These are phyloP conservation scores for Aristolochia contorta DNA, from an alignment of 164 flowering plant genomes.

Conservation along the genomic window DNA sequence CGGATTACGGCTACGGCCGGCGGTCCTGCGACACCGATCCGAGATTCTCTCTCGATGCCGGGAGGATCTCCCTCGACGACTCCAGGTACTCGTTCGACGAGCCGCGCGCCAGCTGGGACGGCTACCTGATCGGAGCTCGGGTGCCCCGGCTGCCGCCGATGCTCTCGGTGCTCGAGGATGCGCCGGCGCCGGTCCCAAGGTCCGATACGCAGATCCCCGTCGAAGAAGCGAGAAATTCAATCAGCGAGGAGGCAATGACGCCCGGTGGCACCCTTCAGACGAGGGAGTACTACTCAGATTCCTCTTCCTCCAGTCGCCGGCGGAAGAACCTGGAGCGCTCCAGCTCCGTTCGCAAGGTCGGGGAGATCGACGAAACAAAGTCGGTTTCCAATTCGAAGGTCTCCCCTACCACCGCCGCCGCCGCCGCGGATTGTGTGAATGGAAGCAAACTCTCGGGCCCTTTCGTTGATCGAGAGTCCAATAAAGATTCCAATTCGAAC, in stretches of 20 bases:
- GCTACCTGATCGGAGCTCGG: conserved; percentile 45
- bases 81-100: conserved; percentile 66
- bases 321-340: conserved; percentile 69
- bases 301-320: conserved; percentile 46
- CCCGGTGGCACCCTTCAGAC: conserved; percentile 93
- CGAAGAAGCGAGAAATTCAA: conserved; percentile 39
- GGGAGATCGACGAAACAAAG: conserved; percentile 62
- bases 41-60: conserved; percentile 39
- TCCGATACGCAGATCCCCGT: conserved; percentile 64
- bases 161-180: conserved; percentile 73
- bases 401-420: conserved; percentile 19
- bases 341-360: conserved; percentile 54
- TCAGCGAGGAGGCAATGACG: conserved; percentile 32
- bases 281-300: conserved; percentile 76
- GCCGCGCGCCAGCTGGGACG: conserved; percentile 97
- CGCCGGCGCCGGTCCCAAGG: conserved; percentile 35
- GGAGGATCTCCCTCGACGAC: conserved; percentile 57
- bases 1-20: conserved; percentile 81
- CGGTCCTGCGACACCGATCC: conserved; percentile 58
- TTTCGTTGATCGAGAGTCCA: conserved; percentile 22
- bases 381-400: conserved; percentile 44
- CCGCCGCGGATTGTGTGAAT: conserved; percentile 21
- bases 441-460: conserved; percentile 20
- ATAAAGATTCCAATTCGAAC: conserved; percentile 30
- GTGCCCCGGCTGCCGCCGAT: conserved; percentile 51